Evolutionary conservation across 2,329 filamentous ascomycete genomes (phyloP).

Genomic region (Fusarium drepaniforme): DNA sequence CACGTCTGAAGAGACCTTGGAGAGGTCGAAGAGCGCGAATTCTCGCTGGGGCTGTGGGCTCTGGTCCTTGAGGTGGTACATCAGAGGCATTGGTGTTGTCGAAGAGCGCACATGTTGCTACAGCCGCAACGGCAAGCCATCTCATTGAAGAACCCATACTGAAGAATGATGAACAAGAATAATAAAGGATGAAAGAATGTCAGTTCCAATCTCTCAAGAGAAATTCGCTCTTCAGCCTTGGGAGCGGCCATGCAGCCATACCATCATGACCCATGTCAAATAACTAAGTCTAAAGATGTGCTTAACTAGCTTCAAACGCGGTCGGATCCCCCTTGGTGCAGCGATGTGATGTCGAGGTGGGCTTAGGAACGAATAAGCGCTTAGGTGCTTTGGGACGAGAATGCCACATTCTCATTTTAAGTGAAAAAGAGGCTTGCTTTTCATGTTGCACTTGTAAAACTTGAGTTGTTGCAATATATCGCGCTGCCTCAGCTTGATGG

Average conservation of each 20-base stretch:
- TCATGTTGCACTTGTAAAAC: constrained; percentile 1
- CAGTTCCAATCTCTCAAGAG: background rate
- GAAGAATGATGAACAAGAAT: background rate
- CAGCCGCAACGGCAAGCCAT: constrained; percentile 19
- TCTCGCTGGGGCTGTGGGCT: constrained; percentile 15
- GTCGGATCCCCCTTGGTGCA: constrained; percentile 14
- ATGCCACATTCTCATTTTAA: background rate
- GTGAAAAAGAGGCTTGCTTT: background rate
- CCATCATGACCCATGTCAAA: constrained; percentile 3
- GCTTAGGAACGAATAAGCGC: constrained; percentile 7
- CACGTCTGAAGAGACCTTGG: constrained; percentile 9
- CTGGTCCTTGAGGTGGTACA: constrained; percentile 23
- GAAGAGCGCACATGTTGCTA: constrained; percentile 16
- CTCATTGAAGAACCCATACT: constrained; percentile 25
- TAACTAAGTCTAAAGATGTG: constrained; percentile 7
- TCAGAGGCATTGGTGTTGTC: constrained; percentile 20
- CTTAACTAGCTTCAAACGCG: constrained; percentile 16
- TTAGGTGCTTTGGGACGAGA: constrained; percentile 10
- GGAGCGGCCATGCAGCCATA: background rate
- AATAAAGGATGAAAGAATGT: background rate
- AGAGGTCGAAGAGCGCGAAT: constrained; percentile 3
- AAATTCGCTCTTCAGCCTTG: constrained; percentile 18
- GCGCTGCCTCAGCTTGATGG: background rate
- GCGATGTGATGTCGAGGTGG: constrained; percentile 3
- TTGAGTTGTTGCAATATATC: background rate